Percentiles rank a stretch among this genome's conserved stretches.
Evolutionary conservation across 441 rosid genomes (phyloP).

Genomic region (Eruca vesicaria): DNA sequence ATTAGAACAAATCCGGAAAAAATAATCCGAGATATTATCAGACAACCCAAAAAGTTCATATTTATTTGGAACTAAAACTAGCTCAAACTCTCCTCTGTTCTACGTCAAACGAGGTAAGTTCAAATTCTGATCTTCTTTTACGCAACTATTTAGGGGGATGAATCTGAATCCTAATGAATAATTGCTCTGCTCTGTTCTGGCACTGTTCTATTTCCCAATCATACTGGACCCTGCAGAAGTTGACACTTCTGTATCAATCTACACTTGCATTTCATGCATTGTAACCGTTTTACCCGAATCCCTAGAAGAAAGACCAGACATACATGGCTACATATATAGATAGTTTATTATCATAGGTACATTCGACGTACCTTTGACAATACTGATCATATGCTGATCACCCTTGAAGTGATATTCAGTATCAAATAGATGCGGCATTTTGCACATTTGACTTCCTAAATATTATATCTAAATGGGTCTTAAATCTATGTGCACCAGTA

Average conservation of each 20-base stretch:
- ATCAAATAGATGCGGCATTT: background rate
- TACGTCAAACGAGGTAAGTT: background rate
- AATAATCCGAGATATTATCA: background rate
- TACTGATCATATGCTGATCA: conserved; percentile 3
- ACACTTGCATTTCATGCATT: conserved; percentile 24
- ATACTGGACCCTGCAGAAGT: conserved; percentile 30
- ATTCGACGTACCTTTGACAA: conserved; percentile 2
- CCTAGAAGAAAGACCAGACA: background rate
- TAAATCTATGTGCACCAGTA: too few species aligned
- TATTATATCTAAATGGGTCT: too few species aligned
- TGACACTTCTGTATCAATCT: conserved; percentile 25
- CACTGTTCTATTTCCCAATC: conserved; percentile 30
- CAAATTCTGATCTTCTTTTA: background rate
- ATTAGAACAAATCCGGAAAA: background rate
- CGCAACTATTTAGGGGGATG: conserved; percentile 24
- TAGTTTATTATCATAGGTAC: background rate
- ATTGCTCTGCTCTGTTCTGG: conserved; percentile 28
- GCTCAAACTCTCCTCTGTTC: background rate
- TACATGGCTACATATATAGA: background rate
- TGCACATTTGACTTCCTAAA: background rate
- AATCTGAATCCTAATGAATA: conserved; percentile 24
- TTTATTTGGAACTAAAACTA: background rate
- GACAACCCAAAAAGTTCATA: background rate
- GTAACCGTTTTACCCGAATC: conserved; percentile 11
- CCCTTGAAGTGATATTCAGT: background rate